phyloP scores from a whole-genome alignment of 495 filamentous ascomycete genomes.

The Cladorrhinum samala region DNA sequence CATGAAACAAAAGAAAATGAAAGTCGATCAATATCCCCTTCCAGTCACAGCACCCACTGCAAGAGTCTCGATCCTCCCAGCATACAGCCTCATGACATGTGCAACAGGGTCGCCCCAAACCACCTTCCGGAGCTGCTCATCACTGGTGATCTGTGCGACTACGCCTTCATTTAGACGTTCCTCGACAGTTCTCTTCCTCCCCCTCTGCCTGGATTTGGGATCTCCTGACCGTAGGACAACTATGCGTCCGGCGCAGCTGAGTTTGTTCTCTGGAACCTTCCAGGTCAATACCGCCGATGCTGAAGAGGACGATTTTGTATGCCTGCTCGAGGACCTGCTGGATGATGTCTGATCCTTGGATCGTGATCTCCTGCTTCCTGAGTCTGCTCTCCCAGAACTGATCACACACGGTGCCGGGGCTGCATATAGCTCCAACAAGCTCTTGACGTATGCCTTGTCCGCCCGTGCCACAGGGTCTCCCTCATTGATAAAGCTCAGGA shows the following conservation, averaged over 20 bases:
- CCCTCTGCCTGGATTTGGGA: slow-evolving; percentile 25
- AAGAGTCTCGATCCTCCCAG: slow-evolving; percentile 58
- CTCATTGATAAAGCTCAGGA: slow-evolving; percentile 75
- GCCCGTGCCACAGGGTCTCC: slow-evolving; percentile 75
- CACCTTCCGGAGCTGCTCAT: slow-evolving; percentile 56
- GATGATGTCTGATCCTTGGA: slow-evolving; percentile 15
- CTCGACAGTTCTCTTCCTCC: slow-evolving; percentile 34
- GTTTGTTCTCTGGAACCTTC: slow-evolving; percentile 53
- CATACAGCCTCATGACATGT: slow-evolving; percentile 74
- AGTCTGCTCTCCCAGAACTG: not conserved
- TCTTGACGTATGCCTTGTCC: slow-evolving; percentile 65
- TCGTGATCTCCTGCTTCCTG: not conserved
- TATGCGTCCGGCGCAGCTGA: slow-evolving; percentile 63
- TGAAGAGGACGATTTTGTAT: slow-evolving; percentile 25
- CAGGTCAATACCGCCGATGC: slow-evolving; percentile 41
- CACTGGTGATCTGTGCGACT: slow-evolving; percentile 56
- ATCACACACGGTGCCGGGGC: slow-evolving; percentile 46
- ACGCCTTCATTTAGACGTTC: slow-evolving; percentile 44
- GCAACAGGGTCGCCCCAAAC: slow-evolving; percentile 75
- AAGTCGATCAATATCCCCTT: slow-evolving; percentile 21
- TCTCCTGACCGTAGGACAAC: slow-evolving; percentile 52
- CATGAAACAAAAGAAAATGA: not conserved
- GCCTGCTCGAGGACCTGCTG: slow-evolving; percentile 1
- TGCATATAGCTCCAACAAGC: slow-evolving; percentile 63
- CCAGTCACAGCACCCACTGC: slow-evolving; percentile 61